Percentiles rank a stretch among this genome's conserved stretches.
Conservation (phyloP, 331 rosid species). For the Acacia concinna region DNA sequence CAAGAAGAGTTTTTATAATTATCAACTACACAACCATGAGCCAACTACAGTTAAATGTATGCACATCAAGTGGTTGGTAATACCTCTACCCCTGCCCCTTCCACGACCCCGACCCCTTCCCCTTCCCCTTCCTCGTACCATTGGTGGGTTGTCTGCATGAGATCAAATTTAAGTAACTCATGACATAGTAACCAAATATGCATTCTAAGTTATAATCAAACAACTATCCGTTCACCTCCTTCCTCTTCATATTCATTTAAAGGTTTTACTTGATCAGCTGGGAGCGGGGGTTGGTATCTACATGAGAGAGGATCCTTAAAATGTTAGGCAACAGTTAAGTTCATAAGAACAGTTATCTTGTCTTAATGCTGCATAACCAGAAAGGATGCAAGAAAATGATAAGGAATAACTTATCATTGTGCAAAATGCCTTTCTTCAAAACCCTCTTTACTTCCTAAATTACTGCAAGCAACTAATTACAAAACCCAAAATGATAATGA, state of each 20-base stretch:
- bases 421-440: background rate
- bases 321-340: constrained; percentile 12
- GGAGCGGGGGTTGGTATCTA: constrained; percentile 86
- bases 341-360: background rate
- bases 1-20: background rate
- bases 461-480: background rate
- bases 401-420: background rate
- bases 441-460: background rate
- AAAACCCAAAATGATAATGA: background rate
- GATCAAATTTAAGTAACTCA: constrained; percentile 26
- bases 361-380: background rate
- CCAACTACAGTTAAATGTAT: constrained; percentile 12
- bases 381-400: background rate
- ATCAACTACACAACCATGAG: background rate
- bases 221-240: constrained; percentile 54
- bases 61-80: constrained; percentile 23
- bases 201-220: background rate
- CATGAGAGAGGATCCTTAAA: constrained; percentile 15
- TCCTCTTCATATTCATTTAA: constrained; percentile 72
- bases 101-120: constrained; percentile 60
- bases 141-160: constrained; percentile 63
- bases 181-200: background rate
- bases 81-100: constrained; percentile 75
- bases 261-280: constrained; percentile 83
- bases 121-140: constrained; percentile 47